These are phyloP conservation scores for Umbelopsis sp. DNA, from an alignment of 192 early-diverging fungal genomes.

Conservation along the genomic window DNA sequence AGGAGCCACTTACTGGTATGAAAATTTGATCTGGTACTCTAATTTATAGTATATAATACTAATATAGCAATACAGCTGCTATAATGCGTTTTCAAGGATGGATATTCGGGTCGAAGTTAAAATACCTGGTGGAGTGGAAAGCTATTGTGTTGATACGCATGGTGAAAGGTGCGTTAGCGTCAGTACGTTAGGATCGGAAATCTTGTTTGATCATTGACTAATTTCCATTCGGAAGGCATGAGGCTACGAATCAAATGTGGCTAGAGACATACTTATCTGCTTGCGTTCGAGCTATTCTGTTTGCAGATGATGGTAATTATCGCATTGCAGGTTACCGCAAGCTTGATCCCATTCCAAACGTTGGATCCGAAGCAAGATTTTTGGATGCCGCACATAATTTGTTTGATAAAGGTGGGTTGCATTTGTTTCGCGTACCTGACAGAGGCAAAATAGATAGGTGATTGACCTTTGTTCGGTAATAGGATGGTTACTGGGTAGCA, in stretches of 20 bases:
- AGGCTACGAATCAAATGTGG: constrained; percentile 82
- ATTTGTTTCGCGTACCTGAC: too few species aligned
- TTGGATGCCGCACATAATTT: constrained; percentile 79
- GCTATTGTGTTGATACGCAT: constrained; percentile 84
- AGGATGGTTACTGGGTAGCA: constrained; percentile 92
- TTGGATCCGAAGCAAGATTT: constrained; percentile 74
- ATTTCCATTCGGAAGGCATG: constrained; percentile 47
- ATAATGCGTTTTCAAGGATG: constrained; percentile 96
- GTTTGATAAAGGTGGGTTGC: constrained; percentile 75
- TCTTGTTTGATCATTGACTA: not conserved
- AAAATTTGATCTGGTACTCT: too few species aligned
- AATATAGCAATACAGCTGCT: constrained; percentile 66
- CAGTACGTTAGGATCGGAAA: not conserved
- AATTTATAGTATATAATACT: too few species aligned
- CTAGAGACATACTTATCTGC: constrained; percentile 89
- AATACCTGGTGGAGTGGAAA: constrained; percentile 97
- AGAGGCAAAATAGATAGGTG: too few species aligned
- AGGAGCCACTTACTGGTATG: constrained; percentile 64
- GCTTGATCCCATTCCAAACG: constrained; percentile 81
- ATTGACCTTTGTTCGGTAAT: not conserved
- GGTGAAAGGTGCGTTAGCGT: constrained; percentile 73
- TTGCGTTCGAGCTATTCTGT: constrained; percentile 86
- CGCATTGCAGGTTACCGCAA: constrained; percentile 88
- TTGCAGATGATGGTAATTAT: constrained; percentile 86
- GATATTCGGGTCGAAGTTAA: constrained; percentile 97